Evolutionary conservation across 1,284 basidiomycete genomes (phyloP).

Genomic region (Paramarasmius palmivorus): DNA sequence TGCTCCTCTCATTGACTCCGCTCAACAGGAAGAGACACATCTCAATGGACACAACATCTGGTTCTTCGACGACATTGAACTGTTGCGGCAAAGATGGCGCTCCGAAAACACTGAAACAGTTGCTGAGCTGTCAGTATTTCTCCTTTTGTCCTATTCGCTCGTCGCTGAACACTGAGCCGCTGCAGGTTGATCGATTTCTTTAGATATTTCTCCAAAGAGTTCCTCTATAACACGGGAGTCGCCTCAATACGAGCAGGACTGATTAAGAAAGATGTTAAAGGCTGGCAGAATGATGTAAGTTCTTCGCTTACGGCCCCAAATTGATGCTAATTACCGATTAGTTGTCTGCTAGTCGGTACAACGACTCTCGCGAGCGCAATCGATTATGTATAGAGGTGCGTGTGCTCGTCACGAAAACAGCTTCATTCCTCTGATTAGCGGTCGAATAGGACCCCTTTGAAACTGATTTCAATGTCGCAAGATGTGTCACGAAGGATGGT

Average conservation of each 20-base stretch:
- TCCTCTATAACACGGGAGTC: constrained; percentile 89
- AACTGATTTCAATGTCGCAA: constrained; percentile 90
- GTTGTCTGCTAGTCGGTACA: constrained; percentile 54
- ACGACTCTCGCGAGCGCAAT: constrained; percentile 86
- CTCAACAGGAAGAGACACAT: constrained; percentile 77
- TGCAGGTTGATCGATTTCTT: constrained; percentile 94
- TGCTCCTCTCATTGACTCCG: constrained; percentile 17
- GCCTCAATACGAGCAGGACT: constrained; percentile 90
- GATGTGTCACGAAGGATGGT: constrained; percentile 96
- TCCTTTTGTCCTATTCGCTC: constrained; percentile 1
- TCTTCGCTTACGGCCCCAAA: not conserved
- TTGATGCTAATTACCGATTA: constrained; percentile 18
- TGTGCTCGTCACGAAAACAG: constrained; percentile 1
- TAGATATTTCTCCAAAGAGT: constrained; percentile 94
- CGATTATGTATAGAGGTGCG: constrained; percentile 90
- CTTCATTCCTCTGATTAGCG: not conserved
- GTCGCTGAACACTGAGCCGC: constrained; percentile 8
- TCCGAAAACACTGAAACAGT: constrained; percentile 93
- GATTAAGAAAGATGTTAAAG: constrained; percentile 88
- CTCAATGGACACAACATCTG: constrained; percentile 85
- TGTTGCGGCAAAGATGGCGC: constrained; percentile 88
- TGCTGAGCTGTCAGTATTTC: constrained; percentile 77
- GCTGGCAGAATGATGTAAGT: constrained; percentile 90
- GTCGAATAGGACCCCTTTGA: constrained; percentile 88
- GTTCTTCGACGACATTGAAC: constrained; percentile 98